Evolutionary conservation across 2,329 filamentous ascomycete genomes (phyloP), one percentile per base, ranked within the genome.

Genomic region (Diaporthe sp.): DNA sequence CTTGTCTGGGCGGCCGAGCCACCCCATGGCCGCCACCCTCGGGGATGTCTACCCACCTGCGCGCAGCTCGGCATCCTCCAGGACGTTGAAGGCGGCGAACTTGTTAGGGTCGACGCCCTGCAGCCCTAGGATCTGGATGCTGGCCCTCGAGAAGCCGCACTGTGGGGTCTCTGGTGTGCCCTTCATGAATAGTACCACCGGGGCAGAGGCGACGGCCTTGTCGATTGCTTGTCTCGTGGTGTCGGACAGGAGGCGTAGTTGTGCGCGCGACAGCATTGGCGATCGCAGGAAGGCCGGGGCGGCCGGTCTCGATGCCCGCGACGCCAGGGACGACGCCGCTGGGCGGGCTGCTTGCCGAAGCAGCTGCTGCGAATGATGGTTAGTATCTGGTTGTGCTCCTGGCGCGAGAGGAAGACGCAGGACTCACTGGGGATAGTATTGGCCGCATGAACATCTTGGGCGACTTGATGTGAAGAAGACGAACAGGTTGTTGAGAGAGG

Each of bases 81-180:
- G 86, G 53, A 99, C 97, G 86, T 99, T 98, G 86, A 98, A 98
- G 10, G 97, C 96, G n/a, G 95, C 94, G 83, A 99, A 99, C 87
- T 98, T 98, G 79, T 90, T 90, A 22, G 97, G 97, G 86, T 98
- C 94, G 77, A 99, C 95, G 78, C 97, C 97, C 87, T 99, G 96
- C 81, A 98, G 86, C 75, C 96, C 95, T 78, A 99, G 89, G 81
- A 99, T 96, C 88, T 98, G 96, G 83, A 99, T 98, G 83, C 91
- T 95, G 73, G 96, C 96, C 80, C 96, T 92, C 76, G 96, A 98
- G 89, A 98, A 99, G 61, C 97, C 83, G 84, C 94, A 96, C 84
- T 95, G 94, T 28, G 94, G 94, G 76, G 90, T 93, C 85, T 96
- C 94, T 42, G 94, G 94, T 8, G 94, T 96, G 74, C 94, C 94